A percentile compares a stretch with the other conserved stretches of the same genome.
Conservation (phyloP, 1,284 basidiomycete species). For the Pyrrhoderma noxium region DNA sequence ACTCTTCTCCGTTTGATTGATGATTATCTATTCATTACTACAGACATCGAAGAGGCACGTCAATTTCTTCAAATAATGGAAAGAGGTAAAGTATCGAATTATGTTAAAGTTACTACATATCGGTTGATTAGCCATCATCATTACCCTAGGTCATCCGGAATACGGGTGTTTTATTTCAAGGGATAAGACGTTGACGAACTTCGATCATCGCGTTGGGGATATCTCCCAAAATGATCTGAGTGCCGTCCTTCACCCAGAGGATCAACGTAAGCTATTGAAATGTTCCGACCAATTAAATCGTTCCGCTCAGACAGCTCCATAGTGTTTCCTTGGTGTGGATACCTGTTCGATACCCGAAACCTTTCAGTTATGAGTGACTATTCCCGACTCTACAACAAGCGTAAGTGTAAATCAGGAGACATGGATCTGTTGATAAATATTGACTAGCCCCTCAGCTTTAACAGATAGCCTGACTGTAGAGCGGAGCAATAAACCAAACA, state of each 20-base stretch:
- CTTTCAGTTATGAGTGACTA: constrained; percentile 76
- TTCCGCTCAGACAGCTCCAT: not conserved
- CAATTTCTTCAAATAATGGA: constrained; percentile 77
- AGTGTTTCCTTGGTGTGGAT: constrained; percentile 92
- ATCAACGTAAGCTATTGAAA: constrained; percentile 44
- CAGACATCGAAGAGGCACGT: constrained; percentile 53
- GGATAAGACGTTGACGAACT: constrained; percentile 88
- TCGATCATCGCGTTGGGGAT: constrained; percentile 38
- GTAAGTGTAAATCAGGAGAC: constrained; percentile 32
- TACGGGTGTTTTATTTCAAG: constrained; percentile 89
- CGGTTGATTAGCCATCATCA: not conserved
- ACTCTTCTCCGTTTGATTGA: constrained; percentile 82
- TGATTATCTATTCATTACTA: constrained; percentile 89
- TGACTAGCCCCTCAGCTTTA: constrained; percentile 35
- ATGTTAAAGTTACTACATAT: not conserved
- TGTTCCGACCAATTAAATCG: constrained; percentile 3
- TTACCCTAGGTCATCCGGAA: constrained; percentile 68
- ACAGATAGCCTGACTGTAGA: constrained; percentile 60
- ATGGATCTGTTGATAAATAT: not conserved
- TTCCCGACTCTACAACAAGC: constrained; percentile 49
- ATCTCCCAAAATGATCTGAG: constrained; percentile 14
- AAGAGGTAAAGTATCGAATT: constrained; percentile 39
- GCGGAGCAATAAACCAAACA: constrained; percentile 49
- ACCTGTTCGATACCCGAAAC: constrained; percentile 65
- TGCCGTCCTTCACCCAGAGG: constrained; percentile 28